Percentiles rank a stretch among this genome's conserved stretches.
These are phyloP conservation scores for Cardamine chenopodiifolia DNA, from an alignment of 345 rosid genomes.

Conservation along the genomic window DNA sequence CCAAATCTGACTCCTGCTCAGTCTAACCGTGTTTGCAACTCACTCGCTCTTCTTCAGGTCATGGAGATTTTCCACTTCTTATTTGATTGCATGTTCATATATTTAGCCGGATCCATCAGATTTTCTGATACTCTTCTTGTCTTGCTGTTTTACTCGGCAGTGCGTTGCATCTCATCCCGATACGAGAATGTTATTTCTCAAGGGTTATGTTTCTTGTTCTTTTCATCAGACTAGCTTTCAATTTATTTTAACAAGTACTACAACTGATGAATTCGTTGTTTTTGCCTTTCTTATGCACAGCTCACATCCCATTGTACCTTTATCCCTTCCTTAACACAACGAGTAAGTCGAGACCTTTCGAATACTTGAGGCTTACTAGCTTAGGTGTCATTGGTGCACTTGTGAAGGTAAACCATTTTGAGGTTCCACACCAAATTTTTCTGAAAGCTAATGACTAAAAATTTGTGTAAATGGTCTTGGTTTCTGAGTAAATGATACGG, in stretches of 20 bases:
- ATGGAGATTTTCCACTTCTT: background rate
- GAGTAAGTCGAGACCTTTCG: constrained; percentile 96
- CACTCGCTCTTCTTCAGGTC: constrained; percentile 99
- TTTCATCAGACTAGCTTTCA: constrained; percentile 3
- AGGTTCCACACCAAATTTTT: background rate
- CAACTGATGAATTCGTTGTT: background rate
- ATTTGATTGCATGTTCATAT: background rate
- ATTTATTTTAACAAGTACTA: background rate
- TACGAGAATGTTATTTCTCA: constrained; percentile 88
- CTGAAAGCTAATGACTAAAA: background rate
- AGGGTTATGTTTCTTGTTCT: constrained; percentile 58
- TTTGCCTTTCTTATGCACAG: constrained; percentile 47
- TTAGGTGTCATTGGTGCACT: constrained; percentile 99
- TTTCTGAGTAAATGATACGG: background rate
- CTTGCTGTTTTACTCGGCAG: constrained; percentile 52
- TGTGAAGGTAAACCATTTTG: constrained; percentile 98
- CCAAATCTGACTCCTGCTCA: constrained; percentile 88
- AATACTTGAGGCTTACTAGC: constrained; percentile 93
- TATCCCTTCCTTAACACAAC: constrained; percentile 95
- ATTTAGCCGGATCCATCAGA: constrained; percentile 10
- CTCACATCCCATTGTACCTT: constrained; percentile 92
- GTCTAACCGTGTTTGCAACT: constrained; percentile 97
- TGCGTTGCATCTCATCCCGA: constrained; percentile 99
- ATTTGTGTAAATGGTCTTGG: background rate
- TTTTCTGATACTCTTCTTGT: constrained; percentile 18